Evolutionary conservation across 2,329 filamentous ascomycete species (phyloP).

Genomic region (Neospermospora avenae): DNA sequence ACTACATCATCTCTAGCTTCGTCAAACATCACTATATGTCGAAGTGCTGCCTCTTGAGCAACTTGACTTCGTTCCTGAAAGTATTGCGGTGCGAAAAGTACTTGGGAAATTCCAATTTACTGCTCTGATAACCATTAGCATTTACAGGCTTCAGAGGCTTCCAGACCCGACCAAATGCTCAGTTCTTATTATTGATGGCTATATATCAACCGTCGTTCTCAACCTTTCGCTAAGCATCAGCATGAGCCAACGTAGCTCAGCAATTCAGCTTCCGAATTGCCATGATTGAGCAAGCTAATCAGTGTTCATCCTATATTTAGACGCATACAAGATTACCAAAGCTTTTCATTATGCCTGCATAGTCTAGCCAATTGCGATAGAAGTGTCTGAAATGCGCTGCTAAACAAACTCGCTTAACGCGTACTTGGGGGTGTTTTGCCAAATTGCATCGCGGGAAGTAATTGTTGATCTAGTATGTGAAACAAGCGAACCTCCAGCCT

Average conservation of each 20-base stretch:
- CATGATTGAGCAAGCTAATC: not conserved
- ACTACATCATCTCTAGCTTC: no score
- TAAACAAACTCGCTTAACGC: not conserved
- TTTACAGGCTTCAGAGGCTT: not conserved
- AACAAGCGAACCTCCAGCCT: not conserved
- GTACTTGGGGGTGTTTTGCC: not conserved
- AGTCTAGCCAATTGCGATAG: not conserved
- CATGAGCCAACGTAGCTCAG: not conserved
- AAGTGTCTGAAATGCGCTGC: not conserved
- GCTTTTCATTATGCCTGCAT: not conserved
- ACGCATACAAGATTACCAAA: not conserved
- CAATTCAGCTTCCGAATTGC: not conserved
- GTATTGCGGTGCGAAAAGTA: no score
- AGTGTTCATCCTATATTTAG: not conserved
- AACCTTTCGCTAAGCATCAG: not conserved
- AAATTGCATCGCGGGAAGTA: not conserved
- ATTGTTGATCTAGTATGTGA: not conserved
- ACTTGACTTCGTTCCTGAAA: no score
- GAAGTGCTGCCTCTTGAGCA: no score
- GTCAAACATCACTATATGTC: no score
- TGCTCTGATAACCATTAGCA: no score
- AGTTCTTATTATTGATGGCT: not conserved
- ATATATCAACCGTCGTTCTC: not conserved
- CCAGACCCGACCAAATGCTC: not conserved
- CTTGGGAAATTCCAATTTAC: no score